A percentile compares a stretch with the other conserved stretches of the same genome.
These are phyloP conservation scores for Penicillium argentinense DNA, from an alignment of 495 filamentous ascomycete genomes.

Conservation along the genomic window DNA sequence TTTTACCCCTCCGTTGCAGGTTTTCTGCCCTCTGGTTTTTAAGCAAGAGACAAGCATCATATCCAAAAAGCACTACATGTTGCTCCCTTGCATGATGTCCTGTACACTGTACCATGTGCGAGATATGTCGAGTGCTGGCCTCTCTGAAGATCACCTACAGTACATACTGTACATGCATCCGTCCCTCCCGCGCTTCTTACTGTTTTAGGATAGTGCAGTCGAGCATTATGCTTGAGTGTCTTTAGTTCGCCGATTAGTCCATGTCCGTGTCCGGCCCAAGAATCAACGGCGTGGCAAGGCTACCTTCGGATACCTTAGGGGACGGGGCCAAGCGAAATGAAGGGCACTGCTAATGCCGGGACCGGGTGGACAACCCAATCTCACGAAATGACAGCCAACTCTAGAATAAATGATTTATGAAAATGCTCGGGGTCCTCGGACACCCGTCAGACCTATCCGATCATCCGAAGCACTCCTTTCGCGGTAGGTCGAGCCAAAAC, in stretches of 20 bases:
- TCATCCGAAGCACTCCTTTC: constrained; percentile 22
- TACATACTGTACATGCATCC: constrained; percentile 7
- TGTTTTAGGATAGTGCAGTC: not conserved
- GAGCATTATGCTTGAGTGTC: not conserved
- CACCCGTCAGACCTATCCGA: constrained; percentile 17
- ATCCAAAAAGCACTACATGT: constrained; percentile 14
- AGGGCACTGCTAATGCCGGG: not conserved
- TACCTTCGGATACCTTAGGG: no score
- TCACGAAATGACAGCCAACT: not conserved
- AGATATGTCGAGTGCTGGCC: constrained; percentile 17
- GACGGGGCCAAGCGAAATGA: not conserved
- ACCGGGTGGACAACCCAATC: no score
- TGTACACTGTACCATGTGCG: constrained; percentile 18
- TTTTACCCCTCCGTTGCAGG: no score
- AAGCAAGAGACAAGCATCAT: not conserved
- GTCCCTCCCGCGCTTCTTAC: constrained; percentile 9
- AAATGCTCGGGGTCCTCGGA: not conserved
- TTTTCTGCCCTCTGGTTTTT: no score
- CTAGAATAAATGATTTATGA: not conserved
- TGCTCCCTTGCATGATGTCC: constrained; percentile 20
- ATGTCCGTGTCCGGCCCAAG: not conserved
- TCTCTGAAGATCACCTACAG: constrained; percentile 3
- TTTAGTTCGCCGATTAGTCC: not conserved
- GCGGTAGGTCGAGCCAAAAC: constrained; percentile 15
- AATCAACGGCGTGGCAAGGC: not conserved